Conservation (phyloP, 495 filamentous ascomycete species). For the Astrothelium subdiscretum region DNA sequence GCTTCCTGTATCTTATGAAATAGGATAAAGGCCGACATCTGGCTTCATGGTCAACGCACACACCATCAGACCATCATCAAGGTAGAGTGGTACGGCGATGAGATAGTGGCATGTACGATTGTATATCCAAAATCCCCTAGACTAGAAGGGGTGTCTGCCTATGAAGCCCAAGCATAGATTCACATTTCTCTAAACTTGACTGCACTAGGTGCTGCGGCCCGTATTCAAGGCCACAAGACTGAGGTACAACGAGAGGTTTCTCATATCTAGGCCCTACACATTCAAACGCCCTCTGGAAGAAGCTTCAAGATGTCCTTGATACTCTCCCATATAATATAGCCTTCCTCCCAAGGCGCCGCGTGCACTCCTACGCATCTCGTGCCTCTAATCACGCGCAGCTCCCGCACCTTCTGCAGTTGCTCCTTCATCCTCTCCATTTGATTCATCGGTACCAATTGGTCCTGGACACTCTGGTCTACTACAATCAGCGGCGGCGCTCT, state of each 20-base stretch:
- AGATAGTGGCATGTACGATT: too few species aligned
- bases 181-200: background rate
- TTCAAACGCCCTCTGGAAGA: background rate
- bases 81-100: too few species aligned
- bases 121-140: too few species aligned
- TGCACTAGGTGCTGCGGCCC: background rate
- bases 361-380: background rate
- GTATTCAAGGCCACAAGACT: background rate
- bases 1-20: too few species aligned
- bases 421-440: conserved; percentile 41
- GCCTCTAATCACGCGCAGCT: background rate
- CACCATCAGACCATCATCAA: too few species aligned
- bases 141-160: too few species aligned
- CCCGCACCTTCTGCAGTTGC: background rate
- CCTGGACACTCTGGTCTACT: conserved; percentile 46
- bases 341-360: background rate
- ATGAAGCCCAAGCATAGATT: background rate
- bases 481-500: conserved; percentile 32
- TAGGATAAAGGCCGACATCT: too few species aligned
- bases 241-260: too few species aligned
- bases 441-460: conserved; percentile 47
- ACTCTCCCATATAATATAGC: background rate
- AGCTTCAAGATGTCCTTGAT: background rate
- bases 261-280: background rate
- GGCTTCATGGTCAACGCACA: too few species aligned